Conservation (phyloP, 2,329 filamentous ascomycete species). For the Sporothrix dimorphospora region DNA sequence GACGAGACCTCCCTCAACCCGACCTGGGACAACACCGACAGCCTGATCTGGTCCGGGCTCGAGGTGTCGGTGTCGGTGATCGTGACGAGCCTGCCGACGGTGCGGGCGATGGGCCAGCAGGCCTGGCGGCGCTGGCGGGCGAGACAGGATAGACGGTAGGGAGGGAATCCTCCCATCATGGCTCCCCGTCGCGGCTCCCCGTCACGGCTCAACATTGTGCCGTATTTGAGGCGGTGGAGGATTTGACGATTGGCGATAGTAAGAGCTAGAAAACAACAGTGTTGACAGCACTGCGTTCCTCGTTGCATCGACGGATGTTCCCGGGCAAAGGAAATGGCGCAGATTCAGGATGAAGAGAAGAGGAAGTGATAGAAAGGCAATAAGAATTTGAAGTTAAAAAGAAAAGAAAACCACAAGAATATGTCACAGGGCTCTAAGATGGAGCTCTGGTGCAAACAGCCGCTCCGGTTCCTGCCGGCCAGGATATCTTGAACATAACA, state of each 20-base stretch:
- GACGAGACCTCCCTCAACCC: slow-evolving; percentile 42
- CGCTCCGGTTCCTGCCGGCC: neutral
- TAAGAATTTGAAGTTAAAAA: neutral
- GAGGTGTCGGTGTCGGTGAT: slow-evolving; percentile 49
- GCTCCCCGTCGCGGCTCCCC: no score
- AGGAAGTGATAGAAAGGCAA: neutral
- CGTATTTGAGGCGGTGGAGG: neutral
- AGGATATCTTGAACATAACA: neutral
- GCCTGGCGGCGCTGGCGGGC: neutral
- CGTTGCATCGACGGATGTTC: neutral
- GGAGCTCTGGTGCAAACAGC: neutral
- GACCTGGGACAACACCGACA: slow-evolving; percentile 48
- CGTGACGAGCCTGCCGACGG: slow-evolving; percentile 47
- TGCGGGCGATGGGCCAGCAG: slow-evolving; percentile 39
- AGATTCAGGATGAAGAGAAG: neutral
- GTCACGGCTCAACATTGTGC: neutral
- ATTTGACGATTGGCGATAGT: neutral
- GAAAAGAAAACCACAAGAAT: neutral
- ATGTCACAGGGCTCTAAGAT: neutral
- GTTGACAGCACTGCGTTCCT: neutral
- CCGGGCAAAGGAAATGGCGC: neutral
- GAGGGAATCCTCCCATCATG: no score
- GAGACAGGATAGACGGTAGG: neutral
- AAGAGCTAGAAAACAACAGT: neutral
- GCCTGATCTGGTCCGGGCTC: slow-evolving; percentile 49